Base-by-base conservation (phyloP, 441 rosid genomes). In the Eutrema salsugineum region DNA sequence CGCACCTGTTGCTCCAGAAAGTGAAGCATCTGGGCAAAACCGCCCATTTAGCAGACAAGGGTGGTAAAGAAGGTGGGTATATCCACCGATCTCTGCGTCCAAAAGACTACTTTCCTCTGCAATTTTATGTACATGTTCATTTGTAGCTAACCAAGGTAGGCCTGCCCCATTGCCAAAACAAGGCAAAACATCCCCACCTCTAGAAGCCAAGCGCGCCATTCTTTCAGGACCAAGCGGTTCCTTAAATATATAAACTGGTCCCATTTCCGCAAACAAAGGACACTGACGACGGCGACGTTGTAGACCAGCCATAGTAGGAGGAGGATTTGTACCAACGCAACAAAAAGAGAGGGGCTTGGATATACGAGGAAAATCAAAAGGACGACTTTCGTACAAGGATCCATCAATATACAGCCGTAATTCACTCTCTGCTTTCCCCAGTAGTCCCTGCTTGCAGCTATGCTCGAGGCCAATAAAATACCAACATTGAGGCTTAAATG, bases 401-500 rank as follows among this genome's bases (percentile, higher is more conserved):
- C 99, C 99, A 78, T 96, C 97, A 83, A 96, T 85, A 74, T 91
- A 93, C 72, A 96, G 81, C 76, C 98, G 87, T 65, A 96, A 80
- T 65, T 93, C 98, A 88, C 97, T 88, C 78, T 91, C 99, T 32
- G 90, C 83, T 77, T 93, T 93, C 66, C 99, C 99, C 74, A 91
- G 75, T 54, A 96, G 78, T 62, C 96, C 98, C 73, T 86, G 97
- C 92, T 81, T 91, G 82, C 81, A 79, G 66, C 80, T 82, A 84
- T 96, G 98, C 85, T 96, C 99, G 49, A 96, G 83, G 40, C 98
- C 98, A 81, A 96, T 81, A 80, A 91, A 93, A 80, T 93, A 96
- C 99, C 99, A 93, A 82, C 98, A 89, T 38, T 96, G 98, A n/a
- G 99, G 97, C 86, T 93, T 91, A 78, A 96, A 96, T 73, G 98